phyloP scores from a whole-genome alignment of 768 basidiomycete genomes.

The Imleria badia region DNA sequence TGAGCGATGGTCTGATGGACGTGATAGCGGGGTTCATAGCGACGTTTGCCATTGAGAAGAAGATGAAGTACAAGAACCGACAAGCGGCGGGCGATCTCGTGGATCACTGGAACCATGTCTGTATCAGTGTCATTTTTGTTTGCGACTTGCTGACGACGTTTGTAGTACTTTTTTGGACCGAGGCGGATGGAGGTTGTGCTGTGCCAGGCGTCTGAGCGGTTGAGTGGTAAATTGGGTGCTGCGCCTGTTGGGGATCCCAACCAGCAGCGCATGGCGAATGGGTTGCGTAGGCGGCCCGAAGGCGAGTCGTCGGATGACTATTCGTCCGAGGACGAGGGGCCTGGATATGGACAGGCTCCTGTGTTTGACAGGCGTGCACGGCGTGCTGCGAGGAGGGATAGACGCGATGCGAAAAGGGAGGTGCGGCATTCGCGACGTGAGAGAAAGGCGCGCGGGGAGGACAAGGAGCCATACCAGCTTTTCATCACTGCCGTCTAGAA shows the following conservation, averaged over 20 bases:
- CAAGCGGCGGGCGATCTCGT: constrained; percentile 41
- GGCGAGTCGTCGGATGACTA: background rate
- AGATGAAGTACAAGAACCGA: constrained; percentile 38
- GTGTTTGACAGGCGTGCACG: background rate
- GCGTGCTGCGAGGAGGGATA: constrained; percentile 9
- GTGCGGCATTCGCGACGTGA: constrained; percentile 4
- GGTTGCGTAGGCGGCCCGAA: constrained; percentile 10
- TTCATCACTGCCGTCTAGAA: constrained; percentile 11
- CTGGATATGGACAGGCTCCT: background rate
- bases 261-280: constrained; percentile 19
- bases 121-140: background rate
- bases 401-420: constrained; percentile 15
- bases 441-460: constrained; percentile 17
- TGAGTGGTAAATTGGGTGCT: constrained; percentile 25
- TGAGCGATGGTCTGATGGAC: background rate
- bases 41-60: constrained; percentile 17
- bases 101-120: constrained; percentile 52
- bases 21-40: constrained; percentile 18
- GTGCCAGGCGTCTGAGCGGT: constrained; percentile 29
- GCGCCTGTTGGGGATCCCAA: constrained; percentile 22
- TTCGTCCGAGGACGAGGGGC: background rate
- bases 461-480: constrained; percentile 22
- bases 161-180: constrained; percentile 49
- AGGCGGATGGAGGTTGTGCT: constrained; percentile 45
- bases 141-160: background rate